Base-by-base conservation (phyloP, 106 monocot species). In the Narthecium ossifragum region DNA sequence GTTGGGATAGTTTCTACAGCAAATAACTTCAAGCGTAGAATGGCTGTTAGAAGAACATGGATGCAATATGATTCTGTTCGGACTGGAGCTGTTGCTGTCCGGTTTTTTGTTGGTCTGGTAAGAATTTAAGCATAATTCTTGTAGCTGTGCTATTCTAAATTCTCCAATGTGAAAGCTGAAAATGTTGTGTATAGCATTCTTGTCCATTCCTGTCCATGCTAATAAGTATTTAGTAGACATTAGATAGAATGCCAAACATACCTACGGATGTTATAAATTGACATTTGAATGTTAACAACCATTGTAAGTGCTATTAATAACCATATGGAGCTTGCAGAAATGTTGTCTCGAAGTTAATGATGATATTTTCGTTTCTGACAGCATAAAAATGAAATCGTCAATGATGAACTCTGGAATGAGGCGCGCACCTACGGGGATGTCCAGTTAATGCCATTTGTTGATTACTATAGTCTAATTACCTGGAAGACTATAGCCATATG, bases 41-140 rank as follows among this genome's bases (percentile, higher is more conserved):
- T 90, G 94, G 79, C 94, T 12, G 69, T 96, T 65, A 65, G 94
- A 43, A 86, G 94, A 69, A 81, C 90, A 26, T 96, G 94, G 94
- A 80, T 96, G 86, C 94, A 96, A 40, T 96, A 75, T 72, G 86
- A 90, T 68, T 67, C 39, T 75, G 83, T 96, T 28, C 62, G 63
- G 25, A 81, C 83, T 43, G 83, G 83, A 60, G 28, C 48, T 23
- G 90, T 80, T 66, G 83, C 58, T 24, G 86, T 90, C 8, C 90
- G 81, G 0, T 96, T 98, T 66, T 96, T 96, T 73, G 90, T 90
- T 66, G 94, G 94, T 55, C 70, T 96, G 83, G 94, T 96, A 68
- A 72, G 72, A 60, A 64, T 11, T 27, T 25, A 59, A 14, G 27
- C n/a, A n/a, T n/a, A n/a, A n/a, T n/a, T n/a, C n/a, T n/a, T n/a